A percentile compares a stretch with the other conserved stretches of the same genome.
phyloP scores from a whole-genome alignment of 2,329 filamentous ascomycete species.

The Fusarium sp. region DNA sequence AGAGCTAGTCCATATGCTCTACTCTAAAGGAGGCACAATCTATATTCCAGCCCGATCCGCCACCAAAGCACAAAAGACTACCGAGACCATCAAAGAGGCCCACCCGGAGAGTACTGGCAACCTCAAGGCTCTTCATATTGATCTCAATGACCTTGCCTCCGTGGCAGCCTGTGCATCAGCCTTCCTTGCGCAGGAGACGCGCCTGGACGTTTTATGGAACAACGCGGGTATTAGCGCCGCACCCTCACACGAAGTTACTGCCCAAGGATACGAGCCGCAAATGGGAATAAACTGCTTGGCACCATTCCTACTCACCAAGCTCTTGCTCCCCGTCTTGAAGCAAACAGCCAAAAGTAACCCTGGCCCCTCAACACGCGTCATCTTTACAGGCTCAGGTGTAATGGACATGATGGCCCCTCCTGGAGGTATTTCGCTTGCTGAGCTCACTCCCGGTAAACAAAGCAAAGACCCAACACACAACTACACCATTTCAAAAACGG shows the following conservation, averaged over 20 bases:
- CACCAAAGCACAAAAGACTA: constrained; percentile 33
- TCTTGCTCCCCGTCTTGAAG: constrained; percentile 44
- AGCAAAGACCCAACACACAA: constrained; percentile 38
- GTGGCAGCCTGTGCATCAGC: constrained; percentile 48
- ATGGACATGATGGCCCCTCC: constrained; percentile 32
- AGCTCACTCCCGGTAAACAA: constrained; percentile 18
- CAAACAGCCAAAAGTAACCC: constrained; percentile 14
- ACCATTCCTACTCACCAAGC: constrained; percentile 44
- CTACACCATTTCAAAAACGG: constrained; percentile 47
- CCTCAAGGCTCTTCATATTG: constrained; percentile 45
- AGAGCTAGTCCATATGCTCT: constrained; percentile 62
- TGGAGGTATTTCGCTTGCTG: constrained; percentile 41
- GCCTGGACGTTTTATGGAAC: constrained; percentile 55
- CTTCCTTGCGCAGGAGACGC: constrained; percentile 49
- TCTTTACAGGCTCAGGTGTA: constrained; percentile 43
- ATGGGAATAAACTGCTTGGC: constrained; percentile 48
- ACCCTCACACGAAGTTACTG: not conserved
- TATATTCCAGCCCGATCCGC: constrained; percentile 45
- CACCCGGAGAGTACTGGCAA: not conserved
- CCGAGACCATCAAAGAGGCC: constrained; percentile 32
- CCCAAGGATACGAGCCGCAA: constrained; percentile 45
- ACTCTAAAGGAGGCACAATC: constrained; percentile 59
- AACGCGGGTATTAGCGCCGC: constrained; percentile 41
- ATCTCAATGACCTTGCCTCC: constrained; percentile 52
- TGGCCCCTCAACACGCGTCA: constrained; percentile 36